These are phyloP conservation scores for Phialophora tarda DNA, from an alignment of 2,329 filamentous ascomycete genomes.

Conservation along the genomic window DNA sequence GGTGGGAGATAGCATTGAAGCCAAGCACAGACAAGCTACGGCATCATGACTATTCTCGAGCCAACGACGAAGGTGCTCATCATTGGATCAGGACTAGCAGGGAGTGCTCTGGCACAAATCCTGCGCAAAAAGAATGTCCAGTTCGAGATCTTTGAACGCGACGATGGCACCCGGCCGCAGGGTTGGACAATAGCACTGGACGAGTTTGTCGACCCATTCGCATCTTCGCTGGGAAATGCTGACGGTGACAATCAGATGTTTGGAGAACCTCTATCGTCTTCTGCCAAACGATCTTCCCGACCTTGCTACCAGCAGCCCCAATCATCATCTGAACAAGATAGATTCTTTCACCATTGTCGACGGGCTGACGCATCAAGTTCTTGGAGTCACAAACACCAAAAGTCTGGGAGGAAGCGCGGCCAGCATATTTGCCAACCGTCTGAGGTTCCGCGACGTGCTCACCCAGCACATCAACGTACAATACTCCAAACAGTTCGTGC, in stretches of 20 bases:
- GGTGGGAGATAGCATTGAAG: background rate
- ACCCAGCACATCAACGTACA: slow-evolving; percentile 4
- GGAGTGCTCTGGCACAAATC: slow-evolving; percentile 14
- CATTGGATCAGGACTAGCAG: slow-evolving; percentile 32
- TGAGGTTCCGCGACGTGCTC: background rate
- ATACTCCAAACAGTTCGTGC: slow-evolving; percentile 7
- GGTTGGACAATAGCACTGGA: slow-evolving; percentile 15
- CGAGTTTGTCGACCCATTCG: background rate
- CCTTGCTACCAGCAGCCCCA: slow-evolving; percentile 7
- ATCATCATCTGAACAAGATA: background rate
- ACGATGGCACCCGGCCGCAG: background rate
- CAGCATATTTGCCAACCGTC: slow-evolving; percentile 6
- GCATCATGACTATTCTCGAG: slow-evolving; percentile 2
- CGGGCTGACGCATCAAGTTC: slow-evolving; percentile 3
- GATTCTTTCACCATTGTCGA: slow-evolving; percentile 13
- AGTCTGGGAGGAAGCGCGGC: background rate
- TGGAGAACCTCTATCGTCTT: slow-evolving; percentile 1
- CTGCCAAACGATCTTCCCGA: background rate
- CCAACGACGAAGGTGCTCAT: slow-evolving; percentile 11
- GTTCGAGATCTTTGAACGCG: slow-evolving; percentile 18
- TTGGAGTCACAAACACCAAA: background rate
- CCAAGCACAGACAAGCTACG: background rate
- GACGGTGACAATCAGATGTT: background rate
- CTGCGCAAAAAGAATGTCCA: slow-evolving; percentile 2
- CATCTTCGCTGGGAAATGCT: background rate